A percentile compares a stretch with the other conserved stretches of the same genome.
Evolutionary conservation across 768 basidiomycete genomes (phyloP).

Genomic region (Exsudoporus frostii): DNA sequence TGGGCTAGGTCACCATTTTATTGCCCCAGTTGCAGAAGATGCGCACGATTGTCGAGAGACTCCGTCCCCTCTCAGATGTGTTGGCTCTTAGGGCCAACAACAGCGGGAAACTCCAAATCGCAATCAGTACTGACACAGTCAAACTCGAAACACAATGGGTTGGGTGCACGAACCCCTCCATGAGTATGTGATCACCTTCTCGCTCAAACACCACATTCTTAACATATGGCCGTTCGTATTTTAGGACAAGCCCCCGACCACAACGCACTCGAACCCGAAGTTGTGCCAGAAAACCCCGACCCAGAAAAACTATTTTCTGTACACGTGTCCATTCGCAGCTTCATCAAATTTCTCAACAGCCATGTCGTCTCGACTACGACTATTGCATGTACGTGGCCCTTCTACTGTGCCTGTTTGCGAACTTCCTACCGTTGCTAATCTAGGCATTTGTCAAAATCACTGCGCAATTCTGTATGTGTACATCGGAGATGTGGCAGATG

Average conservation of each 20-base stretch:
- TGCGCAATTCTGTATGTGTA: constrained; percentile 89
- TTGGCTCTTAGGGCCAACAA: constrained; percentile 69
- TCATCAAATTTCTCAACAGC: constrained; percentile 77
- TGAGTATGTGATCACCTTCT: constrained; percentile 33
- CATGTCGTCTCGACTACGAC: constrained; percentile 81
- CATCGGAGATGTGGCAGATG: constrained; percentile 73
- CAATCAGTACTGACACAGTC: constrained; percentile 67
- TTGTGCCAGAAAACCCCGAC: constrained; percentile 41
- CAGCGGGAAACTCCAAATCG: constrained; percentile 50
- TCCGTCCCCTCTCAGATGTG: constrained; percentile 66
- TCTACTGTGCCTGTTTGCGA: background rate
- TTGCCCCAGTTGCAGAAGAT: constrained; percentile 73
- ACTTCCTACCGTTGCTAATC: background rate
- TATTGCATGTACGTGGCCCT: constrained; percentile 67
- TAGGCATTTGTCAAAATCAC: constrained; percentile 79
- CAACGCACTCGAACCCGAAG: constrained; percentile 33
- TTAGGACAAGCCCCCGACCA: constrained; percentile 28
- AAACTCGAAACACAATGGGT: constrained; percentile 79
- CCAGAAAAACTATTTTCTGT: constrained; percentile 60
- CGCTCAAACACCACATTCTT: background rate
- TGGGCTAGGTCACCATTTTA: constrained; percentile 67
- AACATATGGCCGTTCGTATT: constrained; percentile 3
- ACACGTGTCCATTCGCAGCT: constrained; percentile 67
- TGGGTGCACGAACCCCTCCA: constrained; percentile 63
- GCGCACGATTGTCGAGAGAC: constrained; percentile 74